phyloP scores from a whole-genome alignment of 2,329 filamentous ascomycete genomes.

The Aspergillus brasiliensis region DNA sequence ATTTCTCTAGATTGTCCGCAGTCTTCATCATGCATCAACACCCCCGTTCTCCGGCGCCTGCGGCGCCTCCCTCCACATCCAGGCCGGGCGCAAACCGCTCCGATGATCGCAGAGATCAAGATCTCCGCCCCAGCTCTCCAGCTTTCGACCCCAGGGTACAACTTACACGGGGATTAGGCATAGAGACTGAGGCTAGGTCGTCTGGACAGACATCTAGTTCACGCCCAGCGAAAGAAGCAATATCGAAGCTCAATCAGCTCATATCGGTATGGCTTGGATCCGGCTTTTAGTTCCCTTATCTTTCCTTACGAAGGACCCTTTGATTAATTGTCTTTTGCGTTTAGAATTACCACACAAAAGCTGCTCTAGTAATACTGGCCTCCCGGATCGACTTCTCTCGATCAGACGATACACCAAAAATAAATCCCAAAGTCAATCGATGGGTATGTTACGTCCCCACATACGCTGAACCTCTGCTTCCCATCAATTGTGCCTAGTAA shows the following conservation, averaged over 20 bases:
- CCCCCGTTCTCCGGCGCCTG: constrained; percentile 71
- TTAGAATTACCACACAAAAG: constrained; percentile 90
- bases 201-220: constrained; percentile 45
- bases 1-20: not conserved
- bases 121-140: constrained; percentile 56
- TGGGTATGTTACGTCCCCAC: constrained; percentile 66
- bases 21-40: constrained; percentile 80
- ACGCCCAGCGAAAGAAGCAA: constrained; percentile 64
- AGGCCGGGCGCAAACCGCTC: constrained; percentile 71
- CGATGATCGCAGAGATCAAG: constrained; percentile 73
- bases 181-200: constrained; percentile 51
- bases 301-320: constrained; percentile 15
- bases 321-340: constrained; percentile 21
- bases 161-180: constrained; percentile 53
- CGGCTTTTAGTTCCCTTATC: not conserved
- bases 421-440: constrained; percentile 71
- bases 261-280: constrained; percentile 67
- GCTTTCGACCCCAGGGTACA: constrained; percentile 54
- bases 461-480: not conserved
- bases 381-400: constrained; percentile 71
- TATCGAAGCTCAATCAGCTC: constrained; percentile 87
- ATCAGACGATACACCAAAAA: constrained; percentile 58
- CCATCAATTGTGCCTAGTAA: not conserved
- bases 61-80: constrained; percentile 72
- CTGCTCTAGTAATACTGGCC: constrained; percentile 79